Percentiles rank a stretch among this genome's conserved stretches.
Evolutionary conservation across 2,329 filamentous ascomycete genomes (phyloP).

Genomic region (Trichocomaceae sp.): DNA sequence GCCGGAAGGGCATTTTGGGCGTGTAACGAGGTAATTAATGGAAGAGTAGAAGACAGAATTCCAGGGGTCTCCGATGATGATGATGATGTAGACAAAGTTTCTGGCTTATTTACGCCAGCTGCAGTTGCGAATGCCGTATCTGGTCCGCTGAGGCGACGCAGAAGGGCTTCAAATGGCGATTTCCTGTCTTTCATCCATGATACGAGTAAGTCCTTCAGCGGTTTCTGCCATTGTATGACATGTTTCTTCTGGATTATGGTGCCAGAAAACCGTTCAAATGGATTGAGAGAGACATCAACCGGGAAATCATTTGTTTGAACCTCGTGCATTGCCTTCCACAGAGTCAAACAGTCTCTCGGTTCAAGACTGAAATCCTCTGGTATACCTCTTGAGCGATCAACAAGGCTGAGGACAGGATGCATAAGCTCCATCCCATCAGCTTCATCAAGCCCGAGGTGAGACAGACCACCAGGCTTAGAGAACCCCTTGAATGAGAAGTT

Average conservation of each 20-base stretch:
- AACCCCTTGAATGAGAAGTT: slow-evolving; percentile 50
- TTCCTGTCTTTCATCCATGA: slow-evolving; percentile 53
- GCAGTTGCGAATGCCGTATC: not conserved
- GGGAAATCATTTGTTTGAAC: slow-evolving; percentile 47
- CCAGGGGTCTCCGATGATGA: not conserved
- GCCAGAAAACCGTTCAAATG: slow-evolving; percentile 32
- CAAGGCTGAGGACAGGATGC: slow-evolving; percentile 60
- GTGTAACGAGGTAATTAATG: slow-evolving; percentile 43
- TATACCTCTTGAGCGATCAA: slow-evolving; percentile 56
- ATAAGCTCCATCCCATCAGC: slow-evolving; percentile 51
- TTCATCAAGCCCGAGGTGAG: slow-evolving; percentile 43
- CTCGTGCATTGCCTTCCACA: slow-evolving; percentile 60
- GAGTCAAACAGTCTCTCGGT: slow-evolving; percentile 59
- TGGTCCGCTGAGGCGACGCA: not conserved
- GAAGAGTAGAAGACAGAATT: slow-evolving; percentile 43
- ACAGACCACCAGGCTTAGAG: slow-evolving; percentile 15
- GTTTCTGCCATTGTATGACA: slow-evolving; percentile 58
- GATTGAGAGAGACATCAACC: not conserved
- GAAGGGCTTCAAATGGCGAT: slow-evolving; percentile 45
- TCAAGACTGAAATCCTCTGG: slow-evolving; percentile 64
- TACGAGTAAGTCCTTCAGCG: slow-evolving; percentile 53
- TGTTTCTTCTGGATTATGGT: slow-evolving; percentile 57
- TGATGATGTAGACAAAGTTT: not conserved
- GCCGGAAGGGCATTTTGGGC: slow-evolving; percentile 61
- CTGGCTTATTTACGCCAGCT: not conserved